Percentiles rank a stretch among this genome's conserved stretches.
phyloP scores from a whole-genome alignment of 2,329 filamentous ascomycete species.

The Fonsecaea multimorphosa region DNA sequence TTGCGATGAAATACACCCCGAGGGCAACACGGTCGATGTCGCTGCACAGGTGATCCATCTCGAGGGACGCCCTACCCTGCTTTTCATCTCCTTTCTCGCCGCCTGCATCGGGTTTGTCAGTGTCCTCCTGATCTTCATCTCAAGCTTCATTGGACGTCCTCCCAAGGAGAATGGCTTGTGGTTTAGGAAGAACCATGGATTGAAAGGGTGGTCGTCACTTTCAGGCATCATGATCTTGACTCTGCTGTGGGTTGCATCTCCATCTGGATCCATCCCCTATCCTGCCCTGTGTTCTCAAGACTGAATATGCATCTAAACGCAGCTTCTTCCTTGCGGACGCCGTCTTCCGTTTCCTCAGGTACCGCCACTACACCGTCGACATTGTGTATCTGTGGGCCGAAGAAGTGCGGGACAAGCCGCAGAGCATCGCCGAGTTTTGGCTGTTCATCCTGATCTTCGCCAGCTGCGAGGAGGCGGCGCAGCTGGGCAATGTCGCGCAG shows the following conservation, averaged over 20 bases:
- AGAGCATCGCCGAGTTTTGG: background rate
- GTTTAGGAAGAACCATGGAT: background rate
- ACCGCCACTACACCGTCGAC: background rate
- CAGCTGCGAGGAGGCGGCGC: background rate
- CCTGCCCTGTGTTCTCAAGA: too few species aligned
- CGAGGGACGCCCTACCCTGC: background rate
- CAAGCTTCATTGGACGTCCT: background rate
- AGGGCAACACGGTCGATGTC: background rate
- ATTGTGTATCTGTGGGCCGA: background rate
- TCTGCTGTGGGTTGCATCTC: background rate
- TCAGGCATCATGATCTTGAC: background rate
- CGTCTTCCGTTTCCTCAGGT: background rate
- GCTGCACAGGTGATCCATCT: background rate
- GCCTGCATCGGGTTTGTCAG: background rate
- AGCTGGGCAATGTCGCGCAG: background rate
- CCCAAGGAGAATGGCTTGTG: background rate
- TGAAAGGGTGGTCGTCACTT: background rate
- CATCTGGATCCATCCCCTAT: too few species aligned
- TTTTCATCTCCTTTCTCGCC: background rate
- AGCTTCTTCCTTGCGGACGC: background rate
- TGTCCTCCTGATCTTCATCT: background rate
- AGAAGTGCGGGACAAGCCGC: background rate
- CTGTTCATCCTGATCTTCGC: background rate
- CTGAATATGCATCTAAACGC: background rate
- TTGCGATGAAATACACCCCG: slow-evolving; percentile 2